Evolutionary conservation across 2,329 filamentous ascomycete species (phyloP).

Genomic region (Aspergillus hiratsukae): DNA sequence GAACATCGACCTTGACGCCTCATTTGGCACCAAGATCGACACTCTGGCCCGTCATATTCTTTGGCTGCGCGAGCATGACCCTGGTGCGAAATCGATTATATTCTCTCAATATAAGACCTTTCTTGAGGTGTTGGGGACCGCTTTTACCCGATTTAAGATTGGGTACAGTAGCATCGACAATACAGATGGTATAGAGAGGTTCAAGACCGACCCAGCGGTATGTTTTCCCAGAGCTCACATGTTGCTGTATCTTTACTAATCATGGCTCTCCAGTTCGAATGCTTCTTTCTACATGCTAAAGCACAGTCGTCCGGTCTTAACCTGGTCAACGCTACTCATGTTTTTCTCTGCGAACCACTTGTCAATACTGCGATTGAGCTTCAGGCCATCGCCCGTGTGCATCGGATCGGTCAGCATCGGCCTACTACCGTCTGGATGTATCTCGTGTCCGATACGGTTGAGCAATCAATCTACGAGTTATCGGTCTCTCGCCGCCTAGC

Average conservation of each 20-base stretch:
- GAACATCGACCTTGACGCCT: constrained; percentile 66
- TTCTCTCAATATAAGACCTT: constrained; percentile 90
- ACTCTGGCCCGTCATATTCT: constrained; percentile 74
- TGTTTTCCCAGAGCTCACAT: constrained; percentile 3
- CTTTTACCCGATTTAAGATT: constrained; percentile 68
- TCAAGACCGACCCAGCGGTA: constrained; percentile 66
- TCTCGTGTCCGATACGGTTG: constrained; percentile 82
- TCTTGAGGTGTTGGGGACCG: constrained; percentile 65
- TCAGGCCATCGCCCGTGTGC: constrained; percentile 90
- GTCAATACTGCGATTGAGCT: constrained; percentile 91
- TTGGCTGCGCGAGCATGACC: constrained; percentile 79
- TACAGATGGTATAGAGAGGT: constrained; percentile 64
- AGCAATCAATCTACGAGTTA: constrained; percentile 85
- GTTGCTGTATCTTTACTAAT: constrained; percentile 16
- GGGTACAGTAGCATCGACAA: constrained; percentile 67
- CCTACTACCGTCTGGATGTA: constrained; percentile 95
- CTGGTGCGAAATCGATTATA: constrained; percentile 85
- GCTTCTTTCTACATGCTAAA: constrained; percentile 83
- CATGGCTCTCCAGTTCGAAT: constrained; percentile 53
- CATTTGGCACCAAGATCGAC: constrained; percentile 88
- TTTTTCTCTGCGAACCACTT: constrained; percentile 90
- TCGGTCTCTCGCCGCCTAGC: constrained; percentile 73
- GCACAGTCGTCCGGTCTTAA: constrained; percentile 86
- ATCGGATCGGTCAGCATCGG: constrained; percentile 85
- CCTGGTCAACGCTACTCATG: constrained; percentile 86